Percentiles rank a stretch among this genome's conserved stretches.
phyloP scores from a whole-genome alignment of 306 rosid genomes.

The Sesbania bispinosa region DNA sequence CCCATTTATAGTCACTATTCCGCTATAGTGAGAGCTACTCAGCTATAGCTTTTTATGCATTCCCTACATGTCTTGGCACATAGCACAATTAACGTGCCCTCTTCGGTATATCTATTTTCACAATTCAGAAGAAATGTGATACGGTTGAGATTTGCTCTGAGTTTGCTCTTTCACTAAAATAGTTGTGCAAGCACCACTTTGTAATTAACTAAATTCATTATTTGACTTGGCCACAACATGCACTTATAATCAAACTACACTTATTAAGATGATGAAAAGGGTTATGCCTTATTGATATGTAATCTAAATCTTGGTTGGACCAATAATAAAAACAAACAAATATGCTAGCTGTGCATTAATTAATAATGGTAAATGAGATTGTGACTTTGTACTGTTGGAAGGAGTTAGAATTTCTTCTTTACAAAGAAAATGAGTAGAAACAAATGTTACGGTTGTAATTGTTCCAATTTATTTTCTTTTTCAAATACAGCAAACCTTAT shows the following conservation, averaged over 20 bases:
- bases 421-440: background rate
- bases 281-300: background rate
- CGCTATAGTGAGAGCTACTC: background rate
- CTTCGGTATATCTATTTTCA: slow-evolving; percentile 1
- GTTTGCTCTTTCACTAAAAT: slow-evolving; percentile 18
- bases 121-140: background rate
- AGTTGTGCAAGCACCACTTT: background rate
- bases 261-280: background rate
- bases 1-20: slow-evolving; percentile 16
- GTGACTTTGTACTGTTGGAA: background rate
- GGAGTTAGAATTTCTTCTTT: background rate
- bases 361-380: slow-evolving; percentile 12
- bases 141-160: background rate
- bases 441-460: slow-evolving; percentile 4
- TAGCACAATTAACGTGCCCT: background rate
- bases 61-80: slow-evolving; percentile 8
- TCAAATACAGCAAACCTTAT: background rate
- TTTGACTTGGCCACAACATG: background rate
- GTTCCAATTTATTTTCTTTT: background rate
- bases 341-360: slow-evolving; percentile 12
- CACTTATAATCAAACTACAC: background rate
- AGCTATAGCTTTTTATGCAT: background rate
- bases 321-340: background rate
- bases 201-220: background rate
- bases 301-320: background rate